phyloP scores from a whole-genome alignment of 352 stramenopile genomes.

The Phytophthora vignae region DNA sequence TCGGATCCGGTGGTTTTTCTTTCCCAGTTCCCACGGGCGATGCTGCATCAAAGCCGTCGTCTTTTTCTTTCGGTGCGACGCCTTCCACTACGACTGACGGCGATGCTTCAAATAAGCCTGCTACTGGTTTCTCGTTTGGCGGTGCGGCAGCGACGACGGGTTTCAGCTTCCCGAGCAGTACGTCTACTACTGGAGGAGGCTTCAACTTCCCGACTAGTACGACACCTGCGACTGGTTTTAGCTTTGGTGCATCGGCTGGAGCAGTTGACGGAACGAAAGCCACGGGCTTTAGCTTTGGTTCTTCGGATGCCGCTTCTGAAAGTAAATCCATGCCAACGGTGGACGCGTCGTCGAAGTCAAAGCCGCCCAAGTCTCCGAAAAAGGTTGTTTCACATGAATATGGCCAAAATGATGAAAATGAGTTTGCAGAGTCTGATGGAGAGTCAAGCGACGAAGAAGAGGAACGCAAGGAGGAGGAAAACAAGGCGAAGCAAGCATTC shows the following conservation, averaged over 20 bases:
- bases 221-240: conserved; percentile 10
- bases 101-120: conserved; percentile 8
- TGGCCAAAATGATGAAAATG: conserved; percentile 58
- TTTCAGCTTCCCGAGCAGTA: conserved; percentile 25
- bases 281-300: not conserved
- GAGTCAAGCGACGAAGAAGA: conserved; percentile 61
- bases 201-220: conserved; percentile 17
- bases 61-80: conserved; percentile 52
- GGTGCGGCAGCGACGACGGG: conserved; percentile 2
- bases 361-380: not conserved
- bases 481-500: conserved; percentile 47
- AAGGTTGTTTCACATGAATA: conserved; percentile 35
- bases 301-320: not conserved
- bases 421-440: conserved; percentile 47
- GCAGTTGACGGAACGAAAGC: not conserved
- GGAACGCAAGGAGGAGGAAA: conserved; percentile 60
- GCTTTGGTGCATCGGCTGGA: conserved; percentile 5
- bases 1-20: conserved; percentile 47
- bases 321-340: not conserved
- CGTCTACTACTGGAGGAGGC: not conserved
- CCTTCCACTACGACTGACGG: not conserved
- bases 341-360: not conserved
- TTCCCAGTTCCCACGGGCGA: conserved; percentile 36
- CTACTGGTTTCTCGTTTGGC: conserved; percentile 41
- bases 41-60: conserved; percentile 30